Base-by-base conservation (phyloP, 1,284 basidiomycete genomes). In the Farysia itapuensis region DNA sequence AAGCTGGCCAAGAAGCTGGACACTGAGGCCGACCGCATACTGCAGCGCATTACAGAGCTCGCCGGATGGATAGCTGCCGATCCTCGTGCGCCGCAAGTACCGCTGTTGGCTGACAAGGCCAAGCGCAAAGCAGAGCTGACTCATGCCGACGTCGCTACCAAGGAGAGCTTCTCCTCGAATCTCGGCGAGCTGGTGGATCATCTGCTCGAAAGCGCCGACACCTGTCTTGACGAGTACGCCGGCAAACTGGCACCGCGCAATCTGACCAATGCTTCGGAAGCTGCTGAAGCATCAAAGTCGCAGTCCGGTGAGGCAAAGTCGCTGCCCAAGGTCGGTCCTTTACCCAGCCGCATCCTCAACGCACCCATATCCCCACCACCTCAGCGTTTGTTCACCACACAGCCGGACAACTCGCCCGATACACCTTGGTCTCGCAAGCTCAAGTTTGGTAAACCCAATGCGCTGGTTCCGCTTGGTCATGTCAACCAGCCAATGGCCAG, bases 121-220 rank as follows among this genome's bases (percentile, higher is more conserved):
- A 60, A 33, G 16, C 24, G 47, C 23, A 29, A 38, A 7, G 5
- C 54, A 3, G 35, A 54, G 4, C 15, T 60, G 25, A 40, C 49
- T 22, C 21, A 49, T 0, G 45, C 43, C 0, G 47, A 78, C 43
- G 53, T 49, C 23, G 68, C 73, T 20, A 68, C 65, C 43, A 83
- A 86, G 18, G 90, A 94, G 72, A 84, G 83, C 58, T 95, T 91
- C 75, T 82, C 86, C 54, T 80, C 82, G n/a, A 74, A 84, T 23
- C 82, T 94, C 0, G 86, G 90, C 14, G 89, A 93, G 72, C 80
- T 84, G 0, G 84, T 95, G 78, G 94, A 97, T 76, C 82, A 84
- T 28, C 76, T 96, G 43, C 79, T 95, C 44, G 94, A 97, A 77
- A 82, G 84, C 43, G 87, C 90, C 6, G 89, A 95, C 74, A 85